A percentile compares a stretch with the other conserved stretches of the same genome.
Evolutionary conservation across 768 basidiomycete genomes (phyloP).

Genomic region (Phallus indusiatus): DNA sequence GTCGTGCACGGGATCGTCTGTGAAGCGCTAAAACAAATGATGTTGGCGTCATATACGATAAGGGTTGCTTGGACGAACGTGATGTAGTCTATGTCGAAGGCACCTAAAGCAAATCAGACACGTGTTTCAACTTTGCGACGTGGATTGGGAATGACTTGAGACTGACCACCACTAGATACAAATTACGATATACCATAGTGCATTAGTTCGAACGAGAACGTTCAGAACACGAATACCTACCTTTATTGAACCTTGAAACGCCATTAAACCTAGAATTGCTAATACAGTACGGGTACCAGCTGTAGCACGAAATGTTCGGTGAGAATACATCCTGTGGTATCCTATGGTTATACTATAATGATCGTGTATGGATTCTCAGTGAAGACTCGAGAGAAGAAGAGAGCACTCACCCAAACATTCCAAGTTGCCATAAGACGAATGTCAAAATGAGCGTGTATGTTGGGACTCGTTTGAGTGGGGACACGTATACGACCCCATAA

Average conservation of each 20-base stretch:
- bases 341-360: conserved; percentile 55
- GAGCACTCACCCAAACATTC: conserved; percentile 53
- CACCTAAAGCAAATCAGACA: conserved; percentile 33
- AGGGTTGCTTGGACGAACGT: conserved; percentile 33
- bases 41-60: not conserved
- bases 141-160: not conserved
- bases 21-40: conserved; percentile 41
- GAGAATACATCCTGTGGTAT: conserved; percentile 74
- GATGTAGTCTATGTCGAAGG: conserved; percentile 65
- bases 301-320: conserved; percentile 55
- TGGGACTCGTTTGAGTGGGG: conserved; percentile 32
- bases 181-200: not conserved
- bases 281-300: conserved; percentile 45
- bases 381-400: not conserved
- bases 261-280: conserved; percentile 59
- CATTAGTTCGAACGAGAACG: not conserved
- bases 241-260: conserved; percentile 76
- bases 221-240: conserved; percentile 23
- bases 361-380: not conserved
- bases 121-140: not conserved
- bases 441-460: conserved; percentile 39
- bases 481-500: conserved; percentile 41
- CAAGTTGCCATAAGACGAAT: conserved; percentile 56
- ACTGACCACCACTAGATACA: conserved; percentile 41
- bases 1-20: conserved; percentile 59